Percentiles rank a stretch among this genome's conserved stretches.
phyloP scores from a whole-genome alignment of 768 basidiomycete genomes.

The Lactarius indigo region DNA sequence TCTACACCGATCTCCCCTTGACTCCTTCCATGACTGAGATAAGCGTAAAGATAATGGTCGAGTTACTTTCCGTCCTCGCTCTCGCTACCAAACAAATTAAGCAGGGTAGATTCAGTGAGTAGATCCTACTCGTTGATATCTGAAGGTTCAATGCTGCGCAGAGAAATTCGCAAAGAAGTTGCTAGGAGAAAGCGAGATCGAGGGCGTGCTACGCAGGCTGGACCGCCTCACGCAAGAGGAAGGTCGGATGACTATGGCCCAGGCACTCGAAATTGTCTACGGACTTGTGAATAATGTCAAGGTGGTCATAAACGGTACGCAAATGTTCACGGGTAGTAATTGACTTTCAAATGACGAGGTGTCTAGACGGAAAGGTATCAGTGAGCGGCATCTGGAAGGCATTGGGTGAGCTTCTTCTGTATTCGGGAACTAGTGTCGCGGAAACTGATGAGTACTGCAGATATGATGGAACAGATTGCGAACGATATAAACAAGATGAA shows the following conservation, averaged over 20 bases:
- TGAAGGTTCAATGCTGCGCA: neutral
- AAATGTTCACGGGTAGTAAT: neutral
- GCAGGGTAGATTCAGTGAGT: constrained; percentile 7
- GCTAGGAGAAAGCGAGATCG: constrained; percentile 3
- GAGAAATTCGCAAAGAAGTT: constrained; percentile 5
- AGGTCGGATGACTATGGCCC: neutral
- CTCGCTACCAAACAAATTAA: constrained; percentile 3
- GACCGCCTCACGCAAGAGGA: constrained; percentile 2
- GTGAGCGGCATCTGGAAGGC: neutral
- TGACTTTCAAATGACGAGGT: too few species aligned
- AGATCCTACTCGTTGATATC: neutral
- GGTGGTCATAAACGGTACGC: neutral
- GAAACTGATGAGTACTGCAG: neutral
- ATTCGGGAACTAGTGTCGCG: neutral
- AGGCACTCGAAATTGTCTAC: neutral
- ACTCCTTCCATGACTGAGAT: neutral
- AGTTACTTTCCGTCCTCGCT: neutral
- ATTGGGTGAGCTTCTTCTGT: neutral
- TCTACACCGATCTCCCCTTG: neutral
- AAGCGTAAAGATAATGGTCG: neutral
- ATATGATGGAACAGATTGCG: neutral
- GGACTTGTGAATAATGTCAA: neutral
- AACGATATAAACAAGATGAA: neutral
- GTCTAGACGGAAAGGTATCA: neutral
- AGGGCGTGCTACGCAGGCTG: neutral